Base-by-base conservation (phyloP, 2,329 filamentous ascomycete genomes). In the Verticillium zaregamsianum region DNA sequence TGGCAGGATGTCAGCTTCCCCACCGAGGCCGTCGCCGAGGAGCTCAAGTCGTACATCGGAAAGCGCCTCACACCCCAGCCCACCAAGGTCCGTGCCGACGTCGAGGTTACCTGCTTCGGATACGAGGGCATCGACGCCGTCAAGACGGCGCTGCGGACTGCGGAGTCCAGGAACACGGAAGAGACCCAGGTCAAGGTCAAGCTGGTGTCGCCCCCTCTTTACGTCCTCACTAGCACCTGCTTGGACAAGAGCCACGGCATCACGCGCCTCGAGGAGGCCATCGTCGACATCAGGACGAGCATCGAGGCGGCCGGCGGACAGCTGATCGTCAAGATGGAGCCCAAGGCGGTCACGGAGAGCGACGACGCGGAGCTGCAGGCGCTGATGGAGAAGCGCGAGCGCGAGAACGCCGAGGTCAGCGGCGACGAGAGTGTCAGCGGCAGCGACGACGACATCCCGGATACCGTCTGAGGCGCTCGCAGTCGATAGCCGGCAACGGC, bases 121-220 rank as follows among this genome's bases (percentile, higher is more conserved):
- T 99, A 98, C 76, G 95, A 98, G 71, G 95, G 95, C 68, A 99
- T 99, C 80, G 95, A 99, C 73, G 95, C 96, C 52, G 92, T 99
- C 77, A 99, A 99, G 87, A 85, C 87, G 37, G 93, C 96, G 57
- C 86, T 99, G 63, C 88, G 93, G 74, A 92, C 89, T 65, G 96
- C 95, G 63, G 95, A 99, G 81, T 91, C 91, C 64, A 89, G 90
- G 77, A 98, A 97, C 85, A 97, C 93, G 15, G 83, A 88, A 61
- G 93, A 97, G 61, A 95, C 89, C 71, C 92, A 96, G 77, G 93
- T 99, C 80, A 98, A 98, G 84, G 95, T 98, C 76, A 94, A 93
- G 80, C 90, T 99, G 58, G 95, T 99, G n/a, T 96, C 93, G 31
- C 95, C 95, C 54, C 96, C 95, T 37, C 87, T 99, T 62, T 99